Evolutionary conservation across 2,329 filamentous ascomycete species (phyloP), one percentile per base, ranked within the genome.

Genomic region (Fusarium concolor): DNA sequence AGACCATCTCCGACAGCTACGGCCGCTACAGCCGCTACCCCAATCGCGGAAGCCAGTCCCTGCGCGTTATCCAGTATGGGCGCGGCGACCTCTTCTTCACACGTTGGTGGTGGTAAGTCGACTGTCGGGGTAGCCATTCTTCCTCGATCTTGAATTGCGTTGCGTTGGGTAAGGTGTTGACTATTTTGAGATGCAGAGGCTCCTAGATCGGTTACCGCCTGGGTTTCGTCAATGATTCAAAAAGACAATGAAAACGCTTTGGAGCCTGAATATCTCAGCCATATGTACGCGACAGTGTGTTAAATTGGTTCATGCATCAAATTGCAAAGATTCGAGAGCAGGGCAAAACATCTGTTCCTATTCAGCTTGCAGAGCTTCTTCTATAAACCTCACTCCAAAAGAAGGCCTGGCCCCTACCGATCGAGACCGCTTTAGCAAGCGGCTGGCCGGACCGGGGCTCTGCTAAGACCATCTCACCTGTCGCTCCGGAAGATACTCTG

Each of bases 111-210:
- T 26, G 67, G 67, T 35, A 73, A 41, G 52, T 73, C 73, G 54
- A 75, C 62, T 53, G 73, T 71, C 22, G 73, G 62, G 45, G 73
- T 70, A 41, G 71, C 73, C 73, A 75, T 62, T 18, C 11, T 55
- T 43, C 28, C n/a, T 35, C 24, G 17, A 17, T 20, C 33, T 50
- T 39, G 28, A 33, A n/a, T 33, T 44, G 44, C 42, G 41, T 52
- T 26, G n/a, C 37, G 35, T 52, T 20, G 14, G n/a, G 29, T 39
- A 22, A 24, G 22, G 22, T 24, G 35, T 49, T 51, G 51, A 20
- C 31, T 28, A 20, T 22, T 65, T 50, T 20, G 44, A 22, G 17
- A 26, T 64, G 35, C 20, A 65, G 35, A 50, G n/a, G 37, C 31
- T 28, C 15, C 29, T 41, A 15, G 38, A 45, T 33, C 14, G 14